Conservation (phyloP, 495 filamentous ascomycete species). For the Podospora fimiseda region DNA sequence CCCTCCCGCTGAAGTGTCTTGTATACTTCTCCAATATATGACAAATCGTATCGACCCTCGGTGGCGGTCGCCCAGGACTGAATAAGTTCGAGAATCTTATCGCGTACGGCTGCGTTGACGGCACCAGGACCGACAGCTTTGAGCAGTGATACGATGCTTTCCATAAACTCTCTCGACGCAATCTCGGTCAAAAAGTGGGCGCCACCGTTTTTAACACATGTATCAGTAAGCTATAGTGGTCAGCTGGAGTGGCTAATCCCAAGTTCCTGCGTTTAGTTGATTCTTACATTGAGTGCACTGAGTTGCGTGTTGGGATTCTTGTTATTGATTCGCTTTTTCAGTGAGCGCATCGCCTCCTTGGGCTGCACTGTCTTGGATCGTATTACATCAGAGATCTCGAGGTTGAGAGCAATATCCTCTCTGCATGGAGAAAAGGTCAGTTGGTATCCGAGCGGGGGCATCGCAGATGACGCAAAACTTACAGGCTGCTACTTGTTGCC, state of each 20-base stretch:
- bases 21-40: slow-evolving; percentile 85
- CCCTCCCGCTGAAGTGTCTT: slow-evolving; percentile 73
- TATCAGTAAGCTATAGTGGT: slow-evolving; percentile 68
- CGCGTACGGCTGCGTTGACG: slow-evolving; percentile 76
- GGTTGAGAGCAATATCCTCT: slow-evolving; percentile 92
- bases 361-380: slow-evolving; percentile 94
- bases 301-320: slow-evolving; percentile 95
- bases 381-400: slow-evolving; percentile 95
- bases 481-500: slow-evolving; percentile 90
- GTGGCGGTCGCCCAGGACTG: slow-evolving; percentile 90
- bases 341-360: slow-evolving; percentile 92
- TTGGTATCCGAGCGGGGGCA: neutral
- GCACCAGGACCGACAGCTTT: slow-evolving; percentile 70
- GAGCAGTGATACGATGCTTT: slow-evolving; percentile 84
- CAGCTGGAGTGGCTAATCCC: slow-evolving; percentile 14
- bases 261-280: neutral
- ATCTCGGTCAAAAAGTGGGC: slow-evolving; percentile 94
- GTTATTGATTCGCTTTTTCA: slow-evolving; percentile 90
- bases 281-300: slow-evolving; percentile 75
- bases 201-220: slow-evolving; percentile 96
- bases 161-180: slow-evolving; percentile 96
- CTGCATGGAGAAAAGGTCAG: slow-evolving; percentile 39
- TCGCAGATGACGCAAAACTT: slow-evolving; percentile 23
- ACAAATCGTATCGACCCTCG: slow-evolving; percentile 74
- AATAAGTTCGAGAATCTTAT: slow-evolving; percentile 86